Evolutionary conservation across 192 early-diverging fungal species (phyloP), one percentile per base, ranked within the genome.

Genomic region (Phycomyces blakesleeanus): DNA sequence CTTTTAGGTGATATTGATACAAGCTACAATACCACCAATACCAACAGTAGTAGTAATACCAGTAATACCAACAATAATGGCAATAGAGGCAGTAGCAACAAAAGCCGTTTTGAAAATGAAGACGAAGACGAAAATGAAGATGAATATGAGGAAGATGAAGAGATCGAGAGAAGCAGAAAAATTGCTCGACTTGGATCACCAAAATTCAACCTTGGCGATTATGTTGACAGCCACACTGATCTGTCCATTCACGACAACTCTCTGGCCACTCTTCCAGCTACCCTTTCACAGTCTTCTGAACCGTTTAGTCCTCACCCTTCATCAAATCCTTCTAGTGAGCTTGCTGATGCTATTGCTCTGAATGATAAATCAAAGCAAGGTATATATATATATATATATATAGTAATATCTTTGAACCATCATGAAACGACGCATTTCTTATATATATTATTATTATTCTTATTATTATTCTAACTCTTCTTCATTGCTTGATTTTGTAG

Each of bases 81-180:
- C 27, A 52, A 52, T 52, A 38, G 60, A 62, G 20, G 60, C 47
- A 55, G 53, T 55, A 8, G 55, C n/a, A n/a, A n/a, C n/a, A 50
- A 54, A 54, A 22, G 52, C 1, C 7, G 52, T 11, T n/a, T 67
- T 1, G 67, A 69, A 18, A 70, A 57, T 3, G 68, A 67, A 10
- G 73, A 69, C 16, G 61, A 68, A 55, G 67, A 62, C n/a, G 53
- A 41, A 4, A 58, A 63, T 20, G 61, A 68, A 55, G 67, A 62
- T 25, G 53, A 41, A 4, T 58, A 63, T 37, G 71, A 76, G 55
- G 12, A 64, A 11, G 66, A 67, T 0, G 71, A 66, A 18, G 18
- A 66, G 12, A 12, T 11, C 16, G 3, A 60, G 11, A 53, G n/a
- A 18, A 66, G 34, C 20, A 38, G 51, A 22, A 29, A 49, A 25